These are phyloP conservation scores for Dillenia turbinata DNA, from an alignment of 164 flowering plant species.

Conservation along the genomic window DNA sequence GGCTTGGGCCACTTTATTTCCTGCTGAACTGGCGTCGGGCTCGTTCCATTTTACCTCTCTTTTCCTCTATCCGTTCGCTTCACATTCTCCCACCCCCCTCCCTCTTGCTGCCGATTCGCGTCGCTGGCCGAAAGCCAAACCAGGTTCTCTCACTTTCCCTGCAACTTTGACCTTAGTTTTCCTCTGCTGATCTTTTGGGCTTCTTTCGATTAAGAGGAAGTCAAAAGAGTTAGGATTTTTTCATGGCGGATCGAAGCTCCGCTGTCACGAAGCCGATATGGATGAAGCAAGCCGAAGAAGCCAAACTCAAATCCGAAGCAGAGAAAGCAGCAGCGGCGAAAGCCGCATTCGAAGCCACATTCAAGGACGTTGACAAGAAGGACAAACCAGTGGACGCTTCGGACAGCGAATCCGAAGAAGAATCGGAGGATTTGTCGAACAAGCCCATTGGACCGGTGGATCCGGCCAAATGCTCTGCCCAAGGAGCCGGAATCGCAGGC, in stretches of 20 bases:
- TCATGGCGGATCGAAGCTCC: slow-evolving; percentile 53
- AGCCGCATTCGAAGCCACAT: slow-evolving; percentile 98
- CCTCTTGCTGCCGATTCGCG: no score
- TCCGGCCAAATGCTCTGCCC: slow-evolving; percentile 80
- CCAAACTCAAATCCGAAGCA: slow-evolving; percentile 87
- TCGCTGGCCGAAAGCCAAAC: no score
- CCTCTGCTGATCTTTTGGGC: neutral
- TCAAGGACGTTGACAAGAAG: slow-evolving; percentile 56
- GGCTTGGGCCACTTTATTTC: no score
- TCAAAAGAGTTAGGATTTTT: neutral
- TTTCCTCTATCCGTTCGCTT: no score
- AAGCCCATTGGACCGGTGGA: slow-evolving; percentile 91
- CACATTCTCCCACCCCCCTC: no score
- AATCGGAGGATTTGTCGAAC: slow-evolving; percentile 38
- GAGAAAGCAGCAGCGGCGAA: slow-evolving; percentile 94
- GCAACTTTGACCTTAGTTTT: neutral
- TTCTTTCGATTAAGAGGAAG: slow-evolving; percentile 1
- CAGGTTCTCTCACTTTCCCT: neutral
- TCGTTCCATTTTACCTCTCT: no score
- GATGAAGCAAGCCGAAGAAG: slow-evolving; percentile 97
- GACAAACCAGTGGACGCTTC: slow-evolving; percentile 31
- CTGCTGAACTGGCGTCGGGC: no score
- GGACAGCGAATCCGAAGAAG: slow-evolving; percentile 65
- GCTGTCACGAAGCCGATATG: slow-evolving; percentile 62
- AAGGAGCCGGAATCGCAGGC: slow-evolving; percentile 89